phyloP scores from a whole-genome alignment of 345 rosid species.

The Bruguiera parviflora region DNA sequence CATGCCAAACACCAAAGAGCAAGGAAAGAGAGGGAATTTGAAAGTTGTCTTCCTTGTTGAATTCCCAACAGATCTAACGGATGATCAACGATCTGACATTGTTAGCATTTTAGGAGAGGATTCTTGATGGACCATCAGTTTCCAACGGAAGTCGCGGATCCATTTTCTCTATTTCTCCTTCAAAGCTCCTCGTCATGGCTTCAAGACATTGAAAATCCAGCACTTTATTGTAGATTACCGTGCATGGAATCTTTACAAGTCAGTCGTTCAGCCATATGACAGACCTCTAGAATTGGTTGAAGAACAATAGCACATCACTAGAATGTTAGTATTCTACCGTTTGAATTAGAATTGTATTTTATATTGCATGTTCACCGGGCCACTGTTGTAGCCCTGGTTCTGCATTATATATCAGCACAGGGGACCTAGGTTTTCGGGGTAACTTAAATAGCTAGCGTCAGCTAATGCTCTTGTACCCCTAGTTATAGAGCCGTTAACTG shows the following conservation, averaged over 20 bases:
- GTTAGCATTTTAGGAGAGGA: conserved; percentile 41
- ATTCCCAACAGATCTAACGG: conserved; percentile 49
- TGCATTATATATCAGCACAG: too few species aligned
- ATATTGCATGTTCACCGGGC: too few species aligned
- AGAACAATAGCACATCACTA: not conserved
- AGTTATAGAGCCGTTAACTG: too few species aligned
- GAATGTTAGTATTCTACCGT: not conserved
- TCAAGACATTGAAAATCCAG: not conserved
- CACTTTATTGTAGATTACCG: conserved; percentile 5
- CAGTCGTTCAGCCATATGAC: not conserved
- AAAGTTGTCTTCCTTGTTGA: conserved; percentile 21
- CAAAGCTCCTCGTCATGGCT: not conserved
- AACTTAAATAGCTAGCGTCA: too few species aligned
- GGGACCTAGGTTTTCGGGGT: too few species aligned
- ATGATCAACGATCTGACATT: conserved; percentile 43
- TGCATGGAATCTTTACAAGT: not conserved
- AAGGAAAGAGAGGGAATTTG: conserved; percentile 46
- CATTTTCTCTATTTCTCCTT: too few species aligned
- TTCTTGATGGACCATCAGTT: conserved; percentile 25
- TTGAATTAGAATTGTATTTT: not conserved
- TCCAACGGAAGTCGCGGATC: not conserved
- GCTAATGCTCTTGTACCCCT: too few species aligned
- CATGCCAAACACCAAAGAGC: conserved; percentile 54
- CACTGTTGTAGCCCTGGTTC: too few species aligned
- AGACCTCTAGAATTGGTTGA: not conserved